These are phyloP conservation scores for Penicillium ucsense DNA, from an alignment of 495 filamentous ascomycete species.

Conservation along the genomic window DNA sequence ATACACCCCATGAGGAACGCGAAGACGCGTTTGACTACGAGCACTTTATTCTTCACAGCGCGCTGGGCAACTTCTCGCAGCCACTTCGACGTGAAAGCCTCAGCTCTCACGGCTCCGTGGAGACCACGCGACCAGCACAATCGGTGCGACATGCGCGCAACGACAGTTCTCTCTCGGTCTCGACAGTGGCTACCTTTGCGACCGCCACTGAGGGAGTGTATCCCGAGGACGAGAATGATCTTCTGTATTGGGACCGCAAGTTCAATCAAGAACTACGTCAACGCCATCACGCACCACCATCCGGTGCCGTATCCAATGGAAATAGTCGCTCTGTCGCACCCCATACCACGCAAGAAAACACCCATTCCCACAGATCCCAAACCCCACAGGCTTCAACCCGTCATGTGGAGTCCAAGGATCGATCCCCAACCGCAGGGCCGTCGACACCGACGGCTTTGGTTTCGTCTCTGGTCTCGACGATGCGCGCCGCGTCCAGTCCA, in stretches of 20 bases:
- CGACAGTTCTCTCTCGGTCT: constrained; percentile 58
- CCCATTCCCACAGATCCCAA: constrained; percentile 1
- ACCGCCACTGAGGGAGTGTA: constrained; percentile 63
- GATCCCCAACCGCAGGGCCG: constrained; percentile 20
- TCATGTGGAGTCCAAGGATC: constrained; percentile 5
- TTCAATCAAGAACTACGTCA: constrained; percentile 32
- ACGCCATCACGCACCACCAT: constrained; percentile 10
- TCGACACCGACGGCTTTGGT: constrained; percentile 32
- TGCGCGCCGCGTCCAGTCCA: constrained; percentile 31
- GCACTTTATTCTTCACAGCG: constrained; percentile 86
- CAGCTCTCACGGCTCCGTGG: constrained; percentile 60
- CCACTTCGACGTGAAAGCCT: constrained; percentile 47
- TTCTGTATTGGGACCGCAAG: constrained; percentile 35
- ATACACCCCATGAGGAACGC: constrained; percentile 74
- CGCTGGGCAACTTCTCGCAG: constrained; percentile 58
- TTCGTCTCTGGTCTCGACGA: constrained; percentile 28
- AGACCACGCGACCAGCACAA: constrained; percentile 51
- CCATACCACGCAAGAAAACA: constrained; percentile 4
- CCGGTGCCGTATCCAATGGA: constrained; percentile 6
- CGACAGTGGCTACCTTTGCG: constrained; percentile 72
- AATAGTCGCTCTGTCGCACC: constrained; percentile 13
- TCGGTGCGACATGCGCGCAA: constrained; percentile 28
- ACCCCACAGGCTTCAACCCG: background rate
- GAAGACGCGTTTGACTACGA: constrained; percentile 98
- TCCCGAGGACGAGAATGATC: constrained; percentile 33